Percentiles rank a stretch among this genome's conserved stretches.
Conservation (phyloP, 495 filamentous ascomycete species). For the Tuber microsphaerosporum region DNA sequence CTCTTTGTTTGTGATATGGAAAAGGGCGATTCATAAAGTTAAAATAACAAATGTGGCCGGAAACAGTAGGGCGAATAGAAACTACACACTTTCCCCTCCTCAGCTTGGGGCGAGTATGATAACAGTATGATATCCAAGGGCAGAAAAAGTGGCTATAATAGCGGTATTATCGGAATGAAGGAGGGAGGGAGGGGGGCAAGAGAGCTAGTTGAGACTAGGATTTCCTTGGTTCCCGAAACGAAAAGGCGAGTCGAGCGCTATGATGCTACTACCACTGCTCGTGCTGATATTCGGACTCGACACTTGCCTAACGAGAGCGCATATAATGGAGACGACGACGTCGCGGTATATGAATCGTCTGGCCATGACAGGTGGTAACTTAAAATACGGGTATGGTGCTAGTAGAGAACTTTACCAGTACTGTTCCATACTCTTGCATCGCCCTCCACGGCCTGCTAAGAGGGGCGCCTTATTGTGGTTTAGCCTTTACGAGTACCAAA, state of each 20-base stretch:
- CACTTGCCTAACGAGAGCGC: not conserved
- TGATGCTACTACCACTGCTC: constrained; percentile 7
- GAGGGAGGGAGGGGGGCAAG: not conserved
- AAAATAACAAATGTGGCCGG: not conserved
- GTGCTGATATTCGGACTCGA: not conserved
- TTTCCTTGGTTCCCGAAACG: constrained; percentile 21
- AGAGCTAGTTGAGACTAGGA: too few species aligned
- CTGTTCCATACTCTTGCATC: too few species aligned
- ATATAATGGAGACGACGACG: not conserved
- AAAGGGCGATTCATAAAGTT: not conserved
- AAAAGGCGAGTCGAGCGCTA: constrained; percentile 25
- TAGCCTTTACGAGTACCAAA: constrained; percentile 4
- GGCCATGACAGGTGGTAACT: too few species aligned
- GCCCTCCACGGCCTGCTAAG: not conserved
- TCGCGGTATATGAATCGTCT: too few species aligned
- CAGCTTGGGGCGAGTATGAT: not conserved
- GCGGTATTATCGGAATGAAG: not conserved
- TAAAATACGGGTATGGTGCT: not conserved
- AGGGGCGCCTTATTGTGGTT: not conserved
- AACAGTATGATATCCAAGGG: not conserved
- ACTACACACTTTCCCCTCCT: not conserved
- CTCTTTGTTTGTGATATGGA: constrained; percentile 1
- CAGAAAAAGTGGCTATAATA: constrained; percentile 3
- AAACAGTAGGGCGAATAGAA: not conserved
- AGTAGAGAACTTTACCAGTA: not conserved